These are phyloP conservation scores for Candida endomychidarum DNA, from an alignment of 805 yeast species.

Conservation along the genomic window DNA sequence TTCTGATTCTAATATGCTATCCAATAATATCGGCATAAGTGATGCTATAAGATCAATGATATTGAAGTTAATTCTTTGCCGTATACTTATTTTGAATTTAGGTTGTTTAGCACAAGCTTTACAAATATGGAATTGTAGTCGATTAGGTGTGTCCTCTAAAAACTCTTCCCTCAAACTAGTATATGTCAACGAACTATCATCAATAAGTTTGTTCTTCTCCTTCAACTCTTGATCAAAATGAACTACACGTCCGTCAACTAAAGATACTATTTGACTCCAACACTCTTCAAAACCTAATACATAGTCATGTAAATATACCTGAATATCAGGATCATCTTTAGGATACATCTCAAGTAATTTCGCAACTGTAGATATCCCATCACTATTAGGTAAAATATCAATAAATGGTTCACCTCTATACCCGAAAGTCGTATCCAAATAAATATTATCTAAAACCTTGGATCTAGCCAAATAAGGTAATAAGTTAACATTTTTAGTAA, in stretches of 20 bases:
- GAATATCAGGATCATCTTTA: constrained; percentile 32
- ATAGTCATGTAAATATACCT: constrained; percentile 40
- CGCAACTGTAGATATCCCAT: constrained; percentile 38
- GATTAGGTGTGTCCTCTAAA: neutral
- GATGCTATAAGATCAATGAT: constrained; percentile 32
- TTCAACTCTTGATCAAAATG: neutral
- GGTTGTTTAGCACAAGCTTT: neutral
- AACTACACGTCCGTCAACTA: constrained; percentile 3
- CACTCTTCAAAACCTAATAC: constrained; percentile 55
- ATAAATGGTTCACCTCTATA: constrained; percentile 50
- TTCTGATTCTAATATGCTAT: constrained; percentile 12
- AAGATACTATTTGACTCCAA: constrained; percentile 38
- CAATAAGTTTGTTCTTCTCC: neutral
- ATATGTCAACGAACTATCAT: neutral
- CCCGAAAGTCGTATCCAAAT: constrained; percentile 56
- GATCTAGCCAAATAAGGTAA: constrained; percentile 40
- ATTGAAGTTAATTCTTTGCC: constrained; percentile 39
- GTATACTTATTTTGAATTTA: constrained; percentile 18
- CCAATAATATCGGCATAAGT: constrained; percentile 23
- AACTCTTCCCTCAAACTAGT: neutral
- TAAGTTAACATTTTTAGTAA: constrained; percentile 36
- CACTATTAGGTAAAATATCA: constrained; percentile 40
- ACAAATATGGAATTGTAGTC: constrained; percentile 2
- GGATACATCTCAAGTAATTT: constrained; percentile 45
- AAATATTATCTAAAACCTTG: constrained; percentile 42